A percentile compares a stretch with the other conserved stretches of the same genome.
phyloP scores from a whole-genome alignment of 1,284 basidiomycete species.

The Microbotryomycetes sp. region DNA sequence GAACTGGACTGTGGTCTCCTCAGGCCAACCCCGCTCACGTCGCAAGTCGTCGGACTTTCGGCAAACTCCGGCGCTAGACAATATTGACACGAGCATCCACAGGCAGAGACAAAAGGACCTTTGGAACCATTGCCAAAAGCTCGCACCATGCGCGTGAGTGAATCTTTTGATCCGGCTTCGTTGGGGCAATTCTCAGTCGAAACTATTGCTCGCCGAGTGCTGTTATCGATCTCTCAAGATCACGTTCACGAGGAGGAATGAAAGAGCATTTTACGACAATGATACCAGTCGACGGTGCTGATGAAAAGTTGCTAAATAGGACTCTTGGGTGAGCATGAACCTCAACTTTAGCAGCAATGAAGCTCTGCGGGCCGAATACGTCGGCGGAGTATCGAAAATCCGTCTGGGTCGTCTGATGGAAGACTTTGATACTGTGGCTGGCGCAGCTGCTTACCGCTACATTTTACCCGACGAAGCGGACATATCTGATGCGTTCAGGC shows the following conservation, averaged over 20 bases:
- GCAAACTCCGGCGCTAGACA: too few relatives aligned
- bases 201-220: too few relatives aligned
- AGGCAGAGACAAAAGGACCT: background rate
- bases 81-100: background rate
- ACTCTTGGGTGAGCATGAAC: constrained; percentile 39
- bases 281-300: too few relatives aligned
- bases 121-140: background rate
- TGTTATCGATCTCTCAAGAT: too few relatives aligned
- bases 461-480: constrained; percentile 38
- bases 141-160: constrained; percentile 4
- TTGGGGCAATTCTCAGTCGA: too few relatives aligned
- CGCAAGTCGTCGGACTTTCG: too few relatives aligned
- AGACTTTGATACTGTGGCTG: constrained; percentile 40
- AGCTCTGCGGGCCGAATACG: constrained; percentile 39
- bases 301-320: constrained; percentile 8
- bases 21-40: background rate
- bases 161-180: background rate
- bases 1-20: background rate
- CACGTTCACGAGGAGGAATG: too few relatives aligned
- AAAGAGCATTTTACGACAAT: too few relatives aligned
- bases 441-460: constrained; percentile 39
- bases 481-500: constrained; percentile 30
- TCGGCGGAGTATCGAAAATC: constrained; percentile 38
- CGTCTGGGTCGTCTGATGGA: constrained; percentile 42
- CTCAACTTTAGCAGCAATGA: constrained; percentile 38